Conservation (phyloP, 495 filamentous ascomycete genomes). For the Antarctomyces pellizariae region DNA sequence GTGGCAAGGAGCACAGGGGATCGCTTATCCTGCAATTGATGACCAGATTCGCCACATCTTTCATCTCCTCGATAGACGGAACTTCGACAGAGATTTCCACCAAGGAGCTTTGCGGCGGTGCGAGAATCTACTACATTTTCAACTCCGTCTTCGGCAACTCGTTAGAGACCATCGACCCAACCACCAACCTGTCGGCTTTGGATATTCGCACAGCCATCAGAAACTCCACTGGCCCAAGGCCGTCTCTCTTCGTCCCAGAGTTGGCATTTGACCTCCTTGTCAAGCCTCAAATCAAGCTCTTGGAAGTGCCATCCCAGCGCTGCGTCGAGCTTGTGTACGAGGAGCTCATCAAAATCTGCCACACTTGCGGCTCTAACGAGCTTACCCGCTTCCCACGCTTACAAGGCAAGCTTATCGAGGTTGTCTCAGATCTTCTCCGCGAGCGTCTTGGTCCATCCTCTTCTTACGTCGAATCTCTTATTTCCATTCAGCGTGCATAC, state of each 20-base stretch:
- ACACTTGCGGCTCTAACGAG: constrained; percentile 92
- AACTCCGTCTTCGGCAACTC: constrained; percentile 98
- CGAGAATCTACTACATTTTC: constrained; percentile 98
- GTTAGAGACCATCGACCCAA: constrained; percentile 86
- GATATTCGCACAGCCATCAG: constrained; percentile 96
- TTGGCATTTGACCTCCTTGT: constrained; percentile 93
- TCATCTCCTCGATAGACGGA: constrained; percentile 96
- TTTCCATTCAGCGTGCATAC: constrained; percentile 91
- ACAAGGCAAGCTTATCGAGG: constrained; percentile 93
- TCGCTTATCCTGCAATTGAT: constrained; percentile 90
- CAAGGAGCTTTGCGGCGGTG: constrained; percentile 91
- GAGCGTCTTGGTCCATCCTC: constrained; percentile 80
- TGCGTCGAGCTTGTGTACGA: constrained; percentile 98
- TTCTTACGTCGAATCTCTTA: constrained; percentile 81
- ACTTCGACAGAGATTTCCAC: constrained; percentile 97
- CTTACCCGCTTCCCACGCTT: constrained; percentile 77
- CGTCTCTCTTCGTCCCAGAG: constrained; percentile 90
- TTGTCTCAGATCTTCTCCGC: constrained; percentile 86
- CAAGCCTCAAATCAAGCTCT: constrained; percentile 92
- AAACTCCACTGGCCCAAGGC: constrained; percentile 90
- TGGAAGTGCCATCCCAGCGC: constrained; percentile 86
- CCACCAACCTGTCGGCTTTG: constrained; percentile 78
- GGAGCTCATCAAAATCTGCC: constrained; percentile 97
- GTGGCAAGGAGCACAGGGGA: constrained; percentile 87
- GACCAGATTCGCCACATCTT: constrained; percentile 93